Percentiles rank a stretch among this genome's conserved stretches.
phyloP scores from a whole-genome alignment of 495 filamentous ascomycete genomes.

The Rusavskia elegans region DNA sequence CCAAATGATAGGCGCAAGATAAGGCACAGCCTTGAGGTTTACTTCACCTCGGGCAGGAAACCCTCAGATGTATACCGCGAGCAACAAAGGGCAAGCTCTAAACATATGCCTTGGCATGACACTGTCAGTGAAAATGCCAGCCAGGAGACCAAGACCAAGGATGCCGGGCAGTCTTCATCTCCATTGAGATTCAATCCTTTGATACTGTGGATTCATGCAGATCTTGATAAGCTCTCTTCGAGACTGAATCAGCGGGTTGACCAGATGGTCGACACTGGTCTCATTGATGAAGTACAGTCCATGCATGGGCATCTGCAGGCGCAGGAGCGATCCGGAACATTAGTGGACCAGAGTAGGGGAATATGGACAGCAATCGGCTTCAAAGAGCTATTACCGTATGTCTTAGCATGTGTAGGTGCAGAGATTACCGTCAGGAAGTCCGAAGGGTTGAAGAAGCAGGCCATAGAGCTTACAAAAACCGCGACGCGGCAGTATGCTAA shows the following conservation, averaged over 20 bases:
- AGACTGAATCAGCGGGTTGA: slow-evolving; percentile 66
- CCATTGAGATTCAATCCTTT: slow-evolving; percentile 39
- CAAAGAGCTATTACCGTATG: slow-evolving; percentile 68
- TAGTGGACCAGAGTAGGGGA: slow-evolving; percentile 55
- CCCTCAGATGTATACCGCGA: slow-evolving; percentile 83
- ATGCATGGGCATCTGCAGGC: slow-evolving; percentile 39
- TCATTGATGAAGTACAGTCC: slow-evolving; percentile 49
- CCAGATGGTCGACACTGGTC: slow-evolving; percentile 61
- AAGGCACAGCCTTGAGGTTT: slow-evolving; percentile 77
- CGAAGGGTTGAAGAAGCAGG: slow-evolving; percentile 23
- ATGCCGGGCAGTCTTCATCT: slow-evolving; percentile 1
- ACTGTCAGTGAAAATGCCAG: not conserved
- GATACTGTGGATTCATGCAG: slow-evolving; percentile 77
- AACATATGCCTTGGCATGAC: slow-evolving; percentile 12
- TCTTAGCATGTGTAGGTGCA: slow-evolving; percentile 31
- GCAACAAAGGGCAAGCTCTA: slow-evolving; percentile 26
- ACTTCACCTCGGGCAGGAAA: slow-evolving; percentile 54
- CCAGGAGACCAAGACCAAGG: slow-evolving; percentile 12
- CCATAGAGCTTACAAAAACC: slow-evolving; percentile 46
- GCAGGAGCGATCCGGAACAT: slow-evolving; percentile 29
- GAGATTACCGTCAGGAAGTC: slow-evolving; percentile 23
- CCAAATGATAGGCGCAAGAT: slow-evolving; percentile 86
- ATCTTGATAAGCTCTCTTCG: slow-evolving; percentile 43
- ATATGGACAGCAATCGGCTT: slow-evolving; percentile 96
- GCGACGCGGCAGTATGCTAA: slow-evolving; percentile 80